These are phyloP conservation scores for Saururus chinensis DNA, from an alignment of 164 flowering plant species.

Conservation along the genomic window DNA sequence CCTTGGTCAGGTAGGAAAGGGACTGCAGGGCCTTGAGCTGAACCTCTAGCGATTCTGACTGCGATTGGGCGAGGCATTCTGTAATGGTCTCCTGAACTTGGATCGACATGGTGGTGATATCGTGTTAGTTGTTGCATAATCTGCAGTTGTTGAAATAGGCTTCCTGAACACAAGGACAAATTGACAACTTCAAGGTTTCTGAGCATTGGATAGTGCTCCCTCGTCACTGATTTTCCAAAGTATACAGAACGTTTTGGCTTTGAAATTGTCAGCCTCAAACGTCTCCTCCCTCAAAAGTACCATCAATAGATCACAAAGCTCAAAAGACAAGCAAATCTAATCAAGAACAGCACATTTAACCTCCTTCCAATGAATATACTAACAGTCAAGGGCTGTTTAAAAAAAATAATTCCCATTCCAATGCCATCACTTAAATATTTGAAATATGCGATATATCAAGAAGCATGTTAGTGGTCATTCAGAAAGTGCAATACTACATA, in stretches of 20 bases:
- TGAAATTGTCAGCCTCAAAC: neutral
- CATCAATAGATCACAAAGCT: too few relatives aligned
- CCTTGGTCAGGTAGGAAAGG: slow-evolving; percentile 38
- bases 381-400: too few relatives aligned
- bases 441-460: too few relatives aligned
- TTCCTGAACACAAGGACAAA: neutral
- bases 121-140: neutral
- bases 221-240: neutral
- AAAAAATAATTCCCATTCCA: too few relatives aligned
- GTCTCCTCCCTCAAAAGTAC: neutral
- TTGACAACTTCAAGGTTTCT: slow-evolving; percentile 1
- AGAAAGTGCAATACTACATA: too few relatives aligned
- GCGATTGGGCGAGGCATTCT: slow-evolving; percentile 9
- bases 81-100: slow-evolving; percentile 1
- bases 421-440: too few relatives aligned
- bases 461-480: too few relatives aligned
- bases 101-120: neutral
- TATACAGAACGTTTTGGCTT: neutral
- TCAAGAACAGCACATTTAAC: too few relatives aligned
- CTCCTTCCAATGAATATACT: too few relatives aligned
- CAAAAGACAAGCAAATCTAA: too few relatives aligned
- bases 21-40: slow-evolving; percentile 33
- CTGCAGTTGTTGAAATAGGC: neutral
- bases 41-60: slow-evolving; percentile 23
- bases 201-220: slow-evolving; percentile 6